These are phyloP conservation scores for Solanum etuberosum DNA, from an alignment of 257 asterid genomes.

Conservation along the genomic window DNA sequence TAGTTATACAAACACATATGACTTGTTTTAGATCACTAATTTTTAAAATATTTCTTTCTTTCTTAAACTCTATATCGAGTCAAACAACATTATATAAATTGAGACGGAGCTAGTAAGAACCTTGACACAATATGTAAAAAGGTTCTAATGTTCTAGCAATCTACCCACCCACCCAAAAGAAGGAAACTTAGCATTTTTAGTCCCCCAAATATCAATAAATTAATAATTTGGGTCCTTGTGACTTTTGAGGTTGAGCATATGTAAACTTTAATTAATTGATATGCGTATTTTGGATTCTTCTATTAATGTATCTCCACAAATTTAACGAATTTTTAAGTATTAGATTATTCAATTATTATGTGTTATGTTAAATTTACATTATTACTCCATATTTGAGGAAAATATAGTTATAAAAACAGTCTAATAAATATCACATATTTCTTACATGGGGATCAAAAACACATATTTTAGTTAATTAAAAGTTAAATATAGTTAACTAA, in stretches of 20 bases:
- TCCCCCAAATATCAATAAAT: not conserved
- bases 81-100: too few species aligned
- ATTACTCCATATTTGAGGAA: not conserved
- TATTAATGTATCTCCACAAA: not conserved
- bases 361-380: not conserved
- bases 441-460: not conserved
- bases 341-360: accelerated
- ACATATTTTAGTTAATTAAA: not conserved
- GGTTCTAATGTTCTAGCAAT: not conserved
- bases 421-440: not conserved
- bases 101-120: not conserved
- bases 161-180: not conserved
- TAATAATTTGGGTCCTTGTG: not conserved
- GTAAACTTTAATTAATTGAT: not conserved
- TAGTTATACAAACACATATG: too few species aligned
- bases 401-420: not conserved
- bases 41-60: too few species aligned
- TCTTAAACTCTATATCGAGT: accelerated
- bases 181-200: too few species aligned
- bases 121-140: not conserved
- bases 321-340: not conserved
- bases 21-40: too few species aligned
- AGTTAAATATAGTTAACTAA: not conserved
- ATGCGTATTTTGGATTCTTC: not conserved
- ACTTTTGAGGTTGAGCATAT: not conserved